Evolutionary conservation across 768 basidiomycete species (phyloP).

Genomic region (Leucosporidium yakuticum): DNA sequence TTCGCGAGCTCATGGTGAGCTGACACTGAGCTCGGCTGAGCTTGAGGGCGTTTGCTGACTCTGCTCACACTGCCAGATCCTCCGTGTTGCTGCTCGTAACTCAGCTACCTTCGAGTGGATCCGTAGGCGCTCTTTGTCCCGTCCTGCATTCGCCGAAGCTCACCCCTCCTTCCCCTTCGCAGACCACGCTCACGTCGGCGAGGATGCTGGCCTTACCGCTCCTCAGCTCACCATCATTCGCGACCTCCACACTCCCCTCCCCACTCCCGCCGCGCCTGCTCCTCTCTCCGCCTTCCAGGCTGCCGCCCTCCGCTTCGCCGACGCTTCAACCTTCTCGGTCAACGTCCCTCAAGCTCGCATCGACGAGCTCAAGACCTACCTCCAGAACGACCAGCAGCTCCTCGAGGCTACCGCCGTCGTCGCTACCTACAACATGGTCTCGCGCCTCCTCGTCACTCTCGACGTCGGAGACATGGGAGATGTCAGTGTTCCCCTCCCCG

Average conservation of each 20-base stretch:
- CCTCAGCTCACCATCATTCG: constrained; percentile 56
- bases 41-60: not conserved
- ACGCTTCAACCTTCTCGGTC: constrained; percentile 54
- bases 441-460: constrained; percentile 57
- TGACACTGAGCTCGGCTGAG: not conserved
- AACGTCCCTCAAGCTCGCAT: constrained; percentile 49
- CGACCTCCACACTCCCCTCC: constrained; percentile 48
- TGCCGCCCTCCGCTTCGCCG: constrained; percentile 56
- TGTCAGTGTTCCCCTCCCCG: constrained; percentile 40
- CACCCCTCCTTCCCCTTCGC: not conserved
- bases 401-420: constrained; percentile 51
- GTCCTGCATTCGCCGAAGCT: not conserved
- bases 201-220: constrained; percentile 52
- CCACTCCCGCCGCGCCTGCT: constrained; percentile 41
- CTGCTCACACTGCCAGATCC: constrained; percentile 32
- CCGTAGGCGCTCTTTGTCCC: constrained; percentile 17
- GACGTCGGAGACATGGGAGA: constrained; percentile 54
- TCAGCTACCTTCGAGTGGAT: constrained; percentile 42
- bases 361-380: constrained; percentile 45
- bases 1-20: constrained; percentile 42
- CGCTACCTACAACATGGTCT: constrained; percentile 63
- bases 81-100: constrained; percentile 42
- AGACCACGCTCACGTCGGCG: constrained; percentile 45
- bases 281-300: constrained; percentile 51
- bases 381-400: constrained; percentile 43